These are phyloP conservation scores for Penicillium atrosanguineum DNA, from an alignment of 495 filamentous ascomycete species.

Conservation along the genomic window DNA sequence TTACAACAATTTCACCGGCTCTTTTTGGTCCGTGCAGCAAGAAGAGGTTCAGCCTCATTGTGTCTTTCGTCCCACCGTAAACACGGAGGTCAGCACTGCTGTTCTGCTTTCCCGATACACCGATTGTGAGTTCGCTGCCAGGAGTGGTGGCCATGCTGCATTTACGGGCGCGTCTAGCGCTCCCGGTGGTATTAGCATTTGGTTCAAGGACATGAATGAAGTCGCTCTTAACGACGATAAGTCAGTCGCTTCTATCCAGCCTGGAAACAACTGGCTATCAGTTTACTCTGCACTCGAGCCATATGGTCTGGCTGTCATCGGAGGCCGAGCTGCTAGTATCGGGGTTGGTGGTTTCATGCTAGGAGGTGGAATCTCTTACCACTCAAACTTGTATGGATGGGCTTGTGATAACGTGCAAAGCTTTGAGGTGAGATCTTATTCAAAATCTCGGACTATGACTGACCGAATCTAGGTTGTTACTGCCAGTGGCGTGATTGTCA, in stretches of 20 bases:
- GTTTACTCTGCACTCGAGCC: conserved; percentile 52
- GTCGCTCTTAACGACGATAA: conserved; percentile 37
- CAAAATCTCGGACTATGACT: neutral
- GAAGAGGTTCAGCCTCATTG: conserved; percentile 28
- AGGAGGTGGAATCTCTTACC: conserved; percentile 37
- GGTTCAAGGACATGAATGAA: conserved; percentile 44
- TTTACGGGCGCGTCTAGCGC: conserved; percentile 28
- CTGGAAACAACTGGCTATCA: conserved; percentile 33
- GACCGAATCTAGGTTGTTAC: conserved; percentile 32
- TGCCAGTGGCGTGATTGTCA: conserved; percentile 41
- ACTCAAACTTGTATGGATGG: conserved; percentile 46
- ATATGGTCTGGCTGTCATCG: conserved; percentile 47
- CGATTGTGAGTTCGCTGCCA: conserved; percentile 39
- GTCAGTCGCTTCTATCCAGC: conserved; percentile 21
- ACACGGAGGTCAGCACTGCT: conserved; percentile 21
- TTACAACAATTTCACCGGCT: conserved; percentile 20
- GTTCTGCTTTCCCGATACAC: conserved; percentile 19
- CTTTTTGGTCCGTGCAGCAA: conserved; percentile 51
- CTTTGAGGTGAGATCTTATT: conserved; percentile 32
- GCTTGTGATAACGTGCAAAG: conserved; percentile 48
- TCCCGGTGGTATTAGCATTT: conserved; percentile 44
- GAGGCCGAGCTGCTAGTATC: conserved; percentile 53
- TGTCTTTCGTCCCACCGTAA: conserved; percentile 21
- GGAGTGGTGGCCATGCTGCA: conserved; percentile 43
- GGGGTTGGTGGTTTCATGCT: conserved; percentile 57